A percentile compares a stretch with the other conserved stretches of the same genome.
Evolutionary conservation across 73 alveolate species (phyloP).

Genomic region (Stentor roeselii): DNA sequence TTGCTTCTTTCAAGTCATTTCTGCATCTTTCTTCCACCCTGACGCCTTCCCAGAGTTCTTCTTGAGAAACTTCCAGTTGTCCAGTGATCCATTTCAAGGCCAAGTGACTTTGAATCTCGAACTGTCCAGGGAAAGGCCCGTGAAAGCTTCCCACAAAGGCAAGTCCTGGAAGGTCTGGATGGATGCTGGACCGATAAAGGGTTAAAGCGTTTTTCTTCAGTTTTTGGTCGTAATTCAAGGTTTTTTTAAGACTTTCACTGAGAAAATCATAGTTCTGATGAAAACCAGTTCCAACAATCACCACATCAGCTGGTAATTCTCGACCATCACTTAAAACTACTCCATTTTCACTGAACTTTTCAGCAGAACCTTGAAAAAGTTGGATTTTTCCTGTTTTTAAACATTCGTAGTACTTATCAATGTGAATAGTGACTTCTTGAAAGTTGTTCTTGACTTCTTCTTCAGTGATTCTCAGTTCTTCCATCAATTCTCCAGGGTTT

Average conservation of each 20-base stretch:
- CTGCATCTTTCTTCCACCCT: too few relatives aligned
- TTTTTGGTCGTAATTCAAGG: background rate
- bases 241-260: background rate
- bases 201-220: background rate
- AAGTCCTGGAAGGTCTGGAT: conserved; percentile 1
- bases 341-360: background rate
- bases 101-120: background rate
- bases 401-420: background rate
- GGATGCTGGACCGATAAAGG: background rate
- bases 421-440: too few relatives aligned
- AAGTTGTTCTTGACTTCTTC: too few relatives aligned
- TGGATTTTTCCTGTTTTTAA: background rate
- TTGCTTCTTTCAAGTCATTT: too few relatives aligned
- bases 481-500: too few relatives aligned
- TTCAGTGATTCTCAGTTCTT: too few relatives aligned
- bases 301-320: background rate
- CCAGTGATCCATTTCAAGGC: too few relatives aligned
- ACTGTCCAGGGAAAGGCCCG: background rate
- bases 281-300: background rate
- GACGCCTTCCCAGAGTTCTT: too few relatives aligned
- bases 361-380: background rate
- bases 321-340: background rate
- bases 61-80: too few relatives aligned
- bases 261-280: too few relatives aligned
- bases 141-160: background rate